Percentiles rank a stretch among this genome's conserved stretches.
These are phyloP conservation scores for Petunia axillaris DNA, from an alignment of 257 asterid genomes.

Conservation along the genomic window DNA sequence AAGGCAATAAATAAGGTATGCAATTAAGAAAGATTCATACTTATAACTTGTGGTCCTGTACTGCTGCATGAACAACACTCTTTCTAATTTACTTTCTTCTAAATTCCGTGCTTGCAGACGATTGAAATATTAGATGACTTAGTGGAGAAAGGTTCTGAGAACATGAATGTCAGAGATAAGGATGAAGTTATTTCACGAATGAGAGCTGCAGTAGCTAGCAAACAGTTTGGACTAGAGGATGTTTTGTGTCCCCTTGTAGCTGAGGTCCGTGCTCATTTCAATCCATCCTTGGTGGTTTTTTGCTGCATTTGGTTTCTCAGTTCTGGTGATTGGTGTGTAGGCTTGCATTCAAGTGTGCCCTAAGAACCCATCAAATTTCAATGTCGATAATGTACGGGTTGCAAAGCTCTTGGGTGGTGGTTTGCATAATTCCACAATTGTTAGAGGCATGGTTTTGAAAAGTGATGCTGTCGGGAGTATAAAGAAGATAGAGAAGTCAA, in stretches of 20 bases:
- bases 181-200: conserved; percentile 71
- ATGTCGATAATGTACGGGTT: conserved; percentile 94
- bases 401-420: conserved; percentile 97
- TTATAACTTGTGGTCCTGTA: too few relatives aligned
- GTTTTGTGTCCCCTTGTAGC: conserved; percentile 73
- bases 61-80: too few relatives aligned
- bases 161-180: conserved; percentile 77
- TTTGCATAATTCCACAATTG: conserved; percentile 68
- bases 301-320: neutral
- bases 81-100: conserved; percentile 17
- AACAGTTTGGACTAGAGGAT: conserved; percentile 91
- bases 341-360: conserved; percentile 99
- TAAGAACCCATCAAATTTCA: conserved; percentile 83
- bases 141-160: conserved; percentile 79
- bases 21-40: neutral
- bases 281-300: conserved; percentile 12
- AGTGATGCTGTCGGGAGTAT: conserved; percentile 82
- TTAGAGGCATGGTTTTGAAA: conserved; percentile 88
- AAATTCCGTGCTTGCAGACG: conserved; percentile 48
- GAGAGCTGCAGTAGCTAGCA: conserved; percentile 96
- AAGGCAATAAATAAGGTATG: conserved; percentile 86
- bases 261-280: conserved; percentile 46
- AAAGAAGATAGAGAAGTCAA: conserved; percentile 87
- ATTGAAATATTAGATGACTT: conserved; percentile 69
- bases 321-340: conserved; percentile 38